These are phyloP conservation scores for Wallacemonas sp. DNA, from an alignment of 208 protist genomes.

Conservation along the genomic window DNA sequence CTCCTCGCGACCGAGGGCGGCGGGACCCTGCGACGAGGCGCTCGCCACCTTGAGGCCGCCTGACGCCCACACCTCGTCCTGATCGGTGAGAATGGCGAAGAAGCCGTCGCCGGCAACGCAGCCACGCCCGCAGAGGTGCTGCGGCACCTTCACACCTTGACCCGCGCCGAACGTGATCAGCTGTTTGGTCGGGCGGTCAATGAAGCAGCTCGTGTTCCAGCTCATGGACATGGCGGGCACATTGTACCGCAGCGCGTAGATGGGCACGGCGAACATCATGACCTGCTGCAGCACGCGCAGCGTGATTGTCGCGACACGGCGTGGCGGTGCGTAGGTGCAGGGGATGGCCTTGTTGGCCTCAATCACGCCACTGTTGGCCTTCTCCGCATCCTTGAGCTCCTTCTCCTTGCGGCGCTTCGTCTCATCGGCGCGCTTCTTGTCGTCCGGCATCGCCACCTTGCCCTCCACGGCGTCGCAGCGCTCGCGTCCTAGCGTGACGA, in stretches of 20 bases:
- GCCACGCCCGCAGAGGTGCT: constrained; percentile 68
- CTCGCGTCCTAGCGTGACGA: constrained; percentile 27
- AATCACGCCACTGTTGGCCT: constrained; percentile 27
- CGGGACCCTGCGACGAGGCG: constrained; percentile 39
- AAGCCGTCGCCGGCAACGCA: constrained; percentile 85
- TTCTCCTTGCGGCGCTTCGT: constrained; percentile 24
- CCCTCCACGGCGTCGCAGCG: constrained; percentile 41
- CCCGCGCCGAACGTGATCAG: constrained; percentile 79
- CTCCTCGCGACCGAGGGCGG: constrained; percentile 55
- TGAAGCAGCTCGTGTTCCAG: constrained; percentile 81
- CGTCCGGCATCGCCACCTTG: constrained; percentile 28
- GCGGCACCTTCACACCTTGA: constrained; percentile 77
- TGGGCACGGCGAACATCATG: constrained; percentile 84
- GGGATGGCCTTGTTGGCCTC: constrained; percentile 45
- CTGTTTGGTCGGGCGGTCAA: constrained; percentile 73
- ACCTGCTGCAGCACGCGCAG: constrained; percentile 83
- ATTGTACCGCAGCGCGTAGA: constrained; percentile 82
- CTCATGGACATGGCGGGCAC: constrained; percentile 91
- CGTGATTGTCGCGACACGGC: constrained; percentile 41
- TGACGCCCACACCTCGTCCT: constrained; percentile 86
- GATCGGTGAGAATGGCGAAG: constrained; percentile 85
- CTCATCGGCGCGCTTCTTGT: constrained; percentile 34
- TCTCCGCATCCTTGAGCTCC: constrained; percentile 38
- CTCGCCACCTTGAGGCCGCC: constrained; percentile 66
- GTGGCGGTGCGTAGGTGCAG: constrained; percentile 17